Base-by-base conservation (phyloP, 495 filamentous ascomycete genomes). In the Aspergillus diversus region DNA sequence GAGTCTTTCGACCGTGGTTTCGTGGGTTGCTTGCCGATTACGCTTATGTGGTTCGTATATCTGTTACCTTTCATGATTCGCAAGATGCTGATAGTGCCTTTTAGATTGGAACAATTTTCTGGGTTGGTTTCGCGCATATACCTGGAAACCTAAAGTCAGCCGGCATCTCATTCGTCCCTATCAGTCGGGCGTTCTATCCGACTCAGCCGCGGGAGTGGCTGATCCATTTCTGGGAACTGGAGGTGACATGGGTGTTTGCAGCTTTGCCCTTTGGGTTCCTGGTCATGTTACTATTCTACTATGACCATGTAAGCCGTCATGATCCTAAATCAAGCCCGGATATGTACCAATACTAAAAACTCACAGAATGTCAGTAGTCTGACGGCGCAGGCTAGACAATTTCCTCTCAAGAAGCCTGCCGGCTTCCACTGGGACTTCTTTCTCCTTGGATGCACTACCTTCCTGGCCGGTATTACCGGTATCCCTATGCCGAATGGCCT, bases 401-500 rank as follows among this genome's bases (percentile, higher is more conserved):
- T 94, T 71, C 92, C 92, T 3, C 83, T 95, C 33, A 82, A 82
- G 21, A 96, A 96, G 64, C 92, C 92, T 5, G 89, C 90, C 21
- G 92, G 92, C 34, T 96, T 96, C 73, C 92, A 94, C 79, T 96
- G 91, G 91, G 92, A 94, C 71, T 75, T 96, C 59, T 94, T 95
- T 80, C 85, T 95, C 53, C 86, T 95, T 4, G 92, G 92, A 27
- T 77, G 90, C 31, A 95, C 92, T 12, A 93, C 91, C 0, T 89
- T 88, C 58, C 72, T 94, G 32, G 86, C 88, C 15, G 92, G 92
- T 5, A 77, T 96, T 8, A 77, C 93, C 12, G 92, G 92, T 0
- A 82, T 95, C 17, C 92, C 92, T 16, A 87, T 91, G 63, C 92
- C 92, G 33, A 95, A 95, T 71, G 92, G 92, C 4, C 85, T 96